A percentile compares a stretch with the other conserved stretches of the same genome.
Conservation (phyloP, 2,329 filamentous ascomycete species). For the Colletotrichum horii region DNA sequence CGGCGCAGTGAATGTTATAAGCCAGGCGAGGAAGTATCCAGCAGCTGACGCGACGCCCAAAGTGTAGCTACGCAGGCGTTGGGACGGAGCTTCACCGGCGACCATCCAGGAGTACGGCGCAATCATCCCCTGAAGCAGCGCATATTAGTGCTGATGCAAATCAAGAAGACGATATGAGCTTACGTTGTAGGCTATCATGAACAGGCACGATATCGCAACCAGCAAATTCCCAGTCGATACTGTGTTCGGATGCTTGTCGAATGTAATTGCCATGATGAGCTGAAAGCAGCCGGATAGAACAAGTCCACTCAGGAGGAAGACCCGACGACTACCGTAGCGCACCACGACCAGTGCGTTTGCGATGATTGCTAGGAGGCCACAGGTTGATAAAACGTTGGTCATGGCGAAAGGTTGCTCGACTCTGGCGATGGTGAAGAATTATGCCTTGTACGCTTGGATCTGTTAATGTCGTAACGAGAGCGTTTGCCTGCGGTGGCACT, state of each 20-base stretch:
- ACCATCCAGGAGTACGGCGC: background rate
- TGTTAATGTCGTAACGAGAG: background rate
- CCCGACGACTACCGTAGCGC: background rate
- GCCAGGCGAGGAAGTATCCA: background rate
- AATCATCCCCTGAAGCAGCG: background rate
- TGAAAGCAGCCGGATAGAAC: background rate
- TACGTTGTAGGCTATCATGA: background rate
- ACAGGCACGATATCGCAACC: background rate
- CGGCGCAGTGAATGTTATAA: background rate
- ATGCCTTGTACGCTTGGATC: background rate
- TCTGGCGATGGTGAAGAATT: background rate
- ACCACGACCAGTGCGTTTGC: background rate
- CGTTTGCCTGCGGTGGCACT: fast-evolving
- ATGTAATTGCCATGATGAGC: background rate
- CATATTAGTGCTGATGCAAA: fast-evolving
- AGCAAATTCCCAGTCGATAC: background rate
- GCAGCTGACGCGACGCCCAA: background rate
- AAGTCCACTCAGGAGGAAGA: background rate
- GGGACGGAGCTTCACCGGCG: background rate
- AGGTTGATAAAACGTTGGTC: background rate
- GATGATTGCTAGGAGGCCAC: background rate
- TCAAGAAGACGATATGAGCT: fast-evolving
- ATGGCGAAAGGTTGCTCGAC: background rate
- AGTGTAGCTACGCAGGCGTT: background rate
- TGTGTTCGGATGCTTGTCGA: background rate